Base-by-base conservation (phyloP, 768 basidiomycete genomes). In the Rhizopogon roseolus region DNA sequence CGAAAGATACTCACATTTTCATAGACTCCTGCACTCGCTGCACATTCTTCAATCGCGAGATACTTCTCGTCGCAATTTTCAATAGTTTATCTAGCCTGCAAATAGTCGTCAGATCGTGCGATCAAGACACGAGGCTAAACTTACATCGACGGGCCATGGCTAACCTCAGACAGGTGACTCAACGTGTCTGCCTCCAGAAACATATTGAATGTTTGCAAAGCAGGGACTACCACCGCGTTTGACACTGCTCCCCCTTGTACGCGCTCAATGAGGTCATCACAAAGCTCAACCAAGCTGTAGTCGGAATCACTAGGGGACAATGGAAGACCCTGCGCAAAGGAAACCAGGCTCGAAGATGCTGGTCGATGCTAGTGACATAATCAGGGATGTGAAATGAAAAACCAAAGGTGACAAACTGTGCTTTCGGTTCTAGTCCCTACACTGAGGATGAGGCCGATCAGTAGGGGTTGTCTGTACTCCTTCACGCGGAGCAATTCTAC, bases 381-480 rank as follows among this genome's bases (percentile, higher is more conserved):
- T 68, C 27, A 65, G 53, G 46, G 49, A 49, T 39, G 55, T 8
- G 51, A 50, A 28, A 16, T n/a, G 46, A 38, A 27, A 46, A 44
- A 59, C 36, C 49, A 17, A 54, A 39, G 8, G 43, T 16, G 34
- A 71, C 88, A 71, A 64, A 96, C 95, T 5, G 86, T 91, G 63
- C 86, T 89, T 56, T 90, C 85, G 8, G 92, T 92, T 69, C 84
- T 88, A 66, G 89, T 90, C 36, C 86, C 88, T 37, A 93, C 74
- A 63, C 90, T 94, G 52, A 90, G 73, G 11, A 94, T 76, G 6
- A 96, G 65, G 11, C 93, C 93, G 9, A 74, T 72, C 41, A 96
- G 73, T 48, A 96, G 64, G 27, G 75, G 65, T 51, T 70, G 69
- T 40, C 90, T 80, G 66, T 89, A 94, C 45, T 75, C 72, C 36